Evolutionary conservation across 441 rosid species (phyloP), one percentile per base, ranked within the genome.

Genomic region (Erysimum pusillum): DNA sequence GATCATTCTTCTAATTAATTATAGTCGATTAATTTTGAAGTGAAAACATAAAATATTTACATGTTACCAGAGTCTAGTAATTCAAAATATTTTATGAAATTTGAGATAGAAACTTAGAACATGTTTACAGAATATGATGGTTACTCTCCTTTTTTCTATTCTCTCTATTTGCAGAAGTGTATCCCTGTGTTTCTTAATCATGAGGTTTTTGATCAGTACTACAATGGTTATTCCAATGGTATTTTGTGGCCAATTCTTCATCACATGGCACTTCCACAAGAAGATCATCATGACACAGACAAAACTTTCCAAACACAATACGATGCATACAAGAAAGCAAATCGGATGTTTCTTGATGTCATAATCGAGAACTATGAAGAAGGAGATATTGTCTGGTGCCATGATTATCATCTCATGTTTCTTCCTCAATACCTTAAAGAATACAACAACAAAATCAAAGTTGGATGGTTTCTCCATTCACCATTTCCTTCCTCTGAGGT

Each of bases 401-500:
- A 96, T 81, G 99, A 96, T 77, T 96, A 96, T 65, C 98, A 96
- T 81, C 91, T 96, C 57, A 96, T 96, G 99, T 96, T 84, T 83
- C 99, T 96, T 69, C 99, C 99, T 5, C 87, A 91, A 80, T 96
- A 95, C 85, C 85, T 96, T 1, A 96, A 96, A 84, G 93, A 92
- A 7, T 67, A 89, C 74, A 92, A 96, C 76, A 85, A 70, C 63
- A 75, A 82, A 17, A 96, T 94, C 98, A 96, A 96, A 88, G 99
- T 96, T 80, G 99, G 99, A 58, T 96, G 99, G 99, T 96, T 96
- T 86, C 99, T 96, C 76, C 99, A 96, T 75, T 94, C 99, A 38
- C 99, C 98, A 22, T 96, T 96, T 76, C 99, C 99, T 80, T 96
- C 99, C n/a, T 96, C 98, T 64, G 98, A 96, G 87, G 94, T 96